Base-by-base conservation (phyloP, 2,329 filamentous ascomycete genomes). In the Pyrenophora tritici-repentis region DNA sequence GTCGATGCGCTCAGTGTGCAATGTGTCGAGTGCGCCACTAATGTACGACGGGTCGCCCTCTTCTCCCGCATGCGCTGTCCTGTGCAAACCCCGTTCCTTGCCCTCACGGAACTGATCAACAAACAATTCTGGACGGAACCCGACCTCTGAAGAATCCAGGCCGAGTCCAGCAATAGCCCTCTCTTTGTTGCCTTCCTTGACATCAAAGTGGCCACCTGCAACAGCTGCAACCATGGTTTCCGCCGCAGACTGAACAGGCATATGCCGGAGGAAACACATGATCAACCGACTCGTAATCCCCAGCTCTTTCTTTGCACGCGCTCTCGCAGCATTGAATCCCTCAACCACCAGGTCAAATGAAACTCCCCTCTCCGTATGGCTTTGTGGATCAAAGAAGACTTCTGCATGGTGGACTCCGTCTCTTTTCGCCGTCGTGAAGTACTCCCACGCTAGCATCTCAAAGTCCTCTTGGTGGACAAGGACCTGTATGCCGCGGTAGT, bases 381-480 rank as follows among this genome's bases (percentile, higher is more conserved):
- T 87, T 72, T 92, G 88, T 1, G 89, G 88, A 69, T 92, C 89
- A 75, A 92, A 91, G 76, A 91, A 92, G 58, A 91, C 81, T 71
- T 92, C 89, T 12, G 86, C 86, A 66, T 92, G 88, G 41, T 83
- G 79, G 1, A 91, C 85, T 32, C 84, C 83, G 55, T 90, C 84
- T 1, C 75, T 74, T 26, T 83, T 79, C 2, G 87, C 88, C 50
- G 81, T 83, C 26, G 78, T 66, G 70, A 91, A 88, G 75, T 92
- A 92, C 55, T 83, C 81, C 77, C 84, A 88, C 4, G 87, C 87
- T 9, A 93, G 79, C 45, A 82, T 82, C 68, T 89, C 86, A 63
- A 89, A 92, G 73, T 92, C 89, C n/a, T 77, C 73, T 14, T 80
- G 76, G 4, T 81, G 80, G 50, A 86, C 75, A 17, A 92, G 81